phyloP scores from a whole-genome alignment of 257 asterid species.

The Nicotiana benthamiana region DNA sequence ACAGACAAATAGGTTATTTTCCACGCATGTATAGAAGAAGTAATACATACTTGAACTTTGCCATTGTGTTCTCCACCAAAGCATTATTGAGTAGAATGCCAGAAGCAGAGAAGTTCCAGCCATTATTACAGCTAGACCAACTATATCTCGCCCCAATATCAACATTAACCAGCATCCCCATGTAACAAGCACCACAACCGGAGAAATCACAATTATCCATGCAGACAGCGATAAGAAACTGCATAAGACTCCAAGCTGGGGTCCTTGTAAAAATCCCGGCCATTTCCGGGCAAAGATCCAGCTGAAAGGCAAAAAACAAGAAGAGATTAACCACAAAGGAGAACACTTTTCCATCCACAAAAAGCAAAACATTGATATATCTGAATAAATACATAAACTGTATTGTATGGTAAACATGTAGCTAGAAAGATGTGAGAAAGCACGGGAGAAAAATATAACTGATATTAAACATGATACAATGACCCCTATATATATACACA shows the following conservation, averaged over 20 bases:
- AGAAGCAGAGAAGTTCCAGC: constrained; percentile 89
- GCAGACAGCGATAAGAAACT: constrained; percentile 66
- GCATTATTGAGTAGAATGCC: constrained; percentile 95
- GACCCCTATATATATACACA: too few species aligned
- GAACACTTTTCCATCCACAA: neutral
- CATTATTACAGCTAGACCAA: constrained; percentile 98
- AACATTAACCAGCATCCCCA: constrained; percentile 96
- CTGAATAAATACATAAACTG: neutral
- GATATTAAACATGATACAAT: too few species aligned
- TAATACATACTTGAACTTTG: constrained; percentile 95
- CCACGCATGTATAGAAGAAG: neutral
- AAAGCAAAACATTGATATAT: neutral
- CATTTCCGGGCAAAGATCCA: constrained; percentile 99
- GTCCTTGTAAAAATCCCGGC: constrained; percentile 82
- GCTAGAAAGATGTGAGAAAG: too few species aligned
- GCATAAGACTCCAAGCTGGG: constrained; percentile 78
- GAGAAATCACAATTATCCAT: constrained; percentile 85
- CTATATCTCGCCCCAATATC: constrained; percentile 87
- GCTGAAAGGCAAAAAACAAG: constrained; percentile 40
- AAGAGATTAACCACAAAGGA: constrained; percentile 13
- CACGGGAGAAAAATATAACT: too few species aligned
- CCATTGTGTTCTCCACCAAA: constrained; percentile 99
- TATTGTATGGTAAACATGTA: neutral
- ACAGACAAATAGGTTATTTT: neutral
- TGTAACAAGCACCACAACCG: constrained; percentile 60